A percentile compares a stretch with the other conserved stretches of the same genome.
Evolutionary conservation across 306 rosid species (phyloP).

Genomic region (Cucurbita pepo): DNA sequence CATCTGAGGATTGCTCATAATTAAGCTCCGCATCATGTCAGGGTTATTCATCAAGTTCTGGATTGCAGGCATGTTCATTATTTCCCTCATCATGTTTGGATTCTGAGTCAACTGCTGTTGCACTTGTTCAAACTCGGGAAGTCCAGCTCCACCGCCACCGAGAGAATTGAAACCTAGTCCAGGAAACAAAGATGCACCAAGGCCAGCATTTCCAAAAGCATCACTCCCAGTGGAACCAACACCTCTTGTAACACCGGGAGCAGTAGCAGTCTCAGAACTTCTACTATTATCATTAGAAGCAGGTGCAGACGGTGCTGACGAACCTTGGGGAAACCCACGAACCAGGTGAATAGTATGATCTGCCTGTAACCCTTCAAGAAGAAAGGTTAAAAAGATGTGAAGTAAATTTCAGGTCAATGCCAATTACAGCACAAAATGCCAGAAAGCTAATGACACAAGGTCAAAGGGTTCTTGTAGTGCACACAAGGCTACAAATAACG

Average conservation of each 20-base stretch:
- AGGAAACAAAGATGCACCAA: constrained; percentile 32
- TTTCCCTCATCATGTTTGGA: constrained; percentile 55
- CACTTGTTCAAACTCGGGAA: constrained; percentile 44
- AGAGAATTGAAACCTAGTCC: constrained; percentile 32
- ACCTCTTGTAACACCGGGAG: constrained; percentile 37
- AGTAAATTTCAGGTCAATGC: not conserved
- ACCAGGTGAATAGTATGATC: constrained; percentile 58
- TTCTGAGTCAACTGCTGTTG: constrained; percentile 52
- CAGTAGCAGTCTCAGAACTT: constrained; percentile 15
- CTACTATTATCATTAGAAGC: constrained; percentile 12
- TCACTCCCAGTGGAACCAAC: constrained; percentile 36
- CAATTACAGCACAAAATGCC: not conserved
- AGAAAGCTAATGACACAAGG: not conserved
- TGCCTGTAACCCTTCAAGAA: constrained; percentile 27
- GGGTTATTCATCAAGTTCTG: constrained; percentile 53
- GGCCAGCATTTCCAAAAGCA: constrained; percentile 22
- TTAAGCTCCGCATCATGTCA: constrained; percentile 36
- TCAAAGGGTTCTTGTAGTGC: not conserved
- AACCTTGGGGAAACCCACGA: constrained; percentile 33
- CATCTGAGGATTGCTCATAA: constrained; percentile 55
- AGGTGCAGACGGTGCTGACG: constrained; percentile 16
- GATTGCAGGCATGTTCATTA: constrained; percentile 53
- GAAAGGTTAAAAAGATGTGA: not conserved
- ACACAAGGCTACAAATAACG: not conserved
- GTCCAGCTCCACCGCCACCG: constrained; percentile 22